Percentiles rank a stretch among this genome's conserved stretches.
These are phyloP conservation scores for Candida andamanensis DNA, from an alignment of 805 yeast species.

Conservation along the genomic window DNA sequence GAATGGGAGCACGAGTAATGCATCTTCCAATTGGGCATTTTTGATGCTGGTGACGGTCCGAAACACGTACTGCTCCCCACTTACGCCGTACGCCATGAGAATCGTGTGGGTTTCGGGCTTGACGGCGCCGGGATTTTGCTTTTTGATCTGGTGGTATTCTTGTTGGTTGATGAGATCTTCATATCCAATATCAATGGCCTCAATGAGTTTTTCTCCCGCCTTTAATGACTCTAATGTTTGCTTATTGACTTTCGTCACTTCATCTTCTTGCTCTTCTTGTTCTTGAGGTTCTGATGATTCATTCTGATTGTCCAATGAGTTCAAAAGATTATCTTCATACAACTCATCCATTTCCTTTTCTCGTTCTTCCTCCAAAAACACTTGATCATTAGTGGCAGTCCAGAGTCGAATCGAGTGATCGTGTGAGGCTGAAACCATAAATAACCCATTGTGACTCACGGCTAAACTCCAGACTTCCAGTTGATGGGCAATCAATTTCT, in stretches of 20 bases:
- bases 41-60: slow-evolving; percentile 65
- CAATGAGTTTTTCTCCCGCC: slow-evolving; percentile 90
- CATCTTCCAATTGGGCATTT: slow-evolving; percentile 87
- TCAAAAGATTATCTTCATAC: slow-evolving; percentile 75
- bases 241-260: slow-evolving; percentile 61
- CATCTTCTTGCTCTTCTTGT: slow-evolving; percentile 43
- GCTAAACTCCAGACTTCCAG: slow-evolving; percentile 92
- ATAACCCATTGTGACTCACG: slow-evolving; percentile 65
- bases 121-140: slow-evolving; percentile 35
- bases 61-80: slow-evolving; percentile 76
- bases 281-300: slow-evolving; percentile 22
- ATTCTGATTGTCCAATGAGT: slow-evolving; percentile 57
- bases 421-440: slow-evolving; percentile 79
- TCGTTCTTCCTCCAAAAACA: slow-evolving; percentile 94
- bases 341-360: slow-evolving; percentile 93
- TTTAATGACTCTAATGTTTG: slow-evolving; percentile 89
- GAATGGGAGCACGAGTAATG: slow-evolving; percentile 84
- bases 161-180: slow-evolving; percentile 59
- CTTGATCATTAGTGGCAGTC: slow-evolving; percentile 90
- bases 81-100: slow-evolving; percentile 63
- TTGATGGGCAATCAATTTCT: slow-evolving; percentile 77
- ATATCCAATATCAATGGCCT: slow-evolving; percentile 80
- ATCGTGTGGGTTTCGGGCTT: slow-evolving; percentile 66
- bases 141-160: slow-evolving; percentile 42
- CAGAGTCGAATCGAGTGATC: slow-evolving; percentile 93